Evolutionary conservation across 192 early-diverging fungal genomes (phyloP).

Genomic region (Coemansia sp.): DNA sequence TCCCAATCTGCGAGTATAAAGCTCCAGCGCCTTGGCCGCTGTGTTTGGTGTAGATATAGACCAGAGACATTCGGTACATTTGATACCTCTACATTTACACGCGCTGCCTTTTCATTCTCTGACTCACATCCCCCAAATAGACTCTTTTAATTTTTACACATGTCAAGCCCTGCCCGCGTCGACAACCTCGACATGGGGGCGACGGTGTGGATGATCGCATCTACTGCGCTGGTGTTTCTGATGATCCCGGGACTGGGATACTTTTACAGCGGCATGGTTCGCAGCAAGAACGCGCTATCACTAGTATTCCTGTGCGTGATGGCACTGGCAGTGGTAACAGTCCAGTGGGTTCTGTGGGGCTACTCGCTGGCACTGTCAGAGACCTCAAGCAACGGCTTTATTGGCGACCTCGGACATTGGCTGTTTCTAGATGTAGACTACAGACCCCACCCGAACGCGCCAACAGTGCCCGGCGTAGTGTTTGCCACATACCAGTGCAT

Average conservation of each 20-base stretch:
- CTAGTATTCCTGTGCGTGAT: slow-evolving; percentile 71
- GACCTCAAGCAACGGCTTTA: slow-evolving; percentile 65
- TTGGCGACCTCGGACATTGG: slow-evolving; percentile 66
- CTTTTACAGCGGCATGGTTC: slow-evolving; percentile 76
- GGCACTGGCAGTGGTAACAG: slow-evolving; percentile 66
- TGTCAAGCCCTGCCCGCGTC: slow-evolving; percentile 12
- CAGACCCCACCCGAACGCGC: slow-evolving; percentile 57
- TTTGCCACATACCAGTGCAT: slow-evolving; percentile 77
- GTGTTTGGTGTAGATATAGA: not conserved
- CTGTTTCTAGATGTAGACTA: slow-evolving; percentile 60
- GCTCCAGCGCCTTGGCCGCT: not conserved
- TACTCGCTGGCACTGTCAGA: slow-evolving; percentile 69
- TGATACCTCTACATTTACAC: not conserved
- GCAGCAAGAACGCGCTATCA: slow-evolving; percentile 76
- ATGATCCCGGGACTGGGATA: slow-evolving; percentile 76
- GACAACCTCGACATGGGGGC: slow-evolving; percentile 59
- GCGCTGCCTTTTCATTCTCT: no score
- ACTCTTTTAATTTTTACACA: not conserved
- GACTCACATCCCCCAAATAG: not conserved
- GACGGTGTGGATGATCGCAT: slow-evolving; percentile 73
- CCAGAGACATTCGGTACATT: not conserved
- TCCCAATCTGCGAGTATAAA: not conserved
- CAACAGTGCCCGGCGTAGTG: slow-evolving; percentile 61
- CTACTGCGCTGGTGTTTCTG: slow-evolving; percentile 67
- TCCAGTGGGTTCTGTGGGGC: slow-evolving; percentile 74